Evolutionary conservation across 148 eudicot species (phyloP).

Genomic region (Polygonum aviculare): DNA sequence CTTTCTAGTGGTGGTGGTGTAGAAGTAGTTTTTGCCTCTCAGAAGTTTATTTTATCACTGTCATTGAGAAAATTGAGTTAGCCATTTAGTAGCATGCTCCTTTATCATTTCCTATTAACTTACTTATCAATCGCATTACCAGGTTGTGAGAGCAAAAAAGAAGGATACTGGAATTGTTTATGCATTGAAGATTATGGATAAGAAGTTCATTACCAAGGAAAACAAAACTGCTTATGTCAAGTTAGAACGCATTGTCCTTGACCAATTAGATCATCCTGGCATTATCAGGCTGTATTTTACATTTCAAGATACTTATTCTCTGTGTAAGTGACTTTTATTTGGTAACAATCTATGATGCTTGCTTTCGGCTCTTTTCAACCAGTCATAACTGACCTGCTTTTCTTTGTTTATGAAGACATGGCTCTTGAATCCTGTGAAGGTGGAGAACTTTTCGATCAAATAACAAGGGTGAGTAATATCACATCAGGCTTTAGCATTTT

Average conservation of each 20-base stretch:
- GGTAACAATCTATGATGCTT: not conserved
- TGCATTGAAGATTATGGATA: constrained; percentile 98
- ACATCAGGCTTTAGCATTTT: not conserved
- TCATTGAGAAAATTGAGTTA: not conserved
- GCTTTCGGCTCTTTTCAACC: constrained; percentile 1
- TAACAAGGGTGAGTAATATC: constrained; percentile 69
- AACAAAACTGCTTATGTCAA: constrained; percentile 97
- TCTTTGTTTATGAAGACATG: constrained; percentile 59
- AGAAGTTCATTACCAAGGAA: constrained; percentile 95
- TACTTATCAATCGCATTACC: constrained; percentile 6
- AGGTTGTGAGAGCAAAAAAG: constrained; percentile 95
- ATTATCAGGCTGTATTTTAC: constrained; percentile 83
- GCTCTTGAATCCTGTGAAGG: constrained; percentile 98
- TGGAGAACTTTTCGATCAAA: constrained; percentile 98
- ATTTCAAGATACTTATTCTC: constrained; percentile 86
- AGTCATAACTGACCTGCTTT: not conserved
- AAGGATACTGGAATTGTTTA: constrained; percentile 80
- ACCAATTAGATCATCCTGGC: constrained; percentile 96
- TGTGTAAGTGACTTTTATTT: constrained; percentile 48
- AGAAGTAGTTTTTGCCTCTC: not conserved
- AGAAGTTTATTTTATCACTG: not conserved
- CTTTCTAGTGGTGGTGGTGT: not conserved
- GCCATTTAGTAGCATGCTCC: not conserved
- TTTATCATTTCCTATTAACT: not conserved
- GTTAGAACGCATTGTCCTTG: constrained; percentile 89